phyloP scores from a whole-genome alignment of 352 stramenopile species.

The Peronosclerospora sorghi region DNA sequence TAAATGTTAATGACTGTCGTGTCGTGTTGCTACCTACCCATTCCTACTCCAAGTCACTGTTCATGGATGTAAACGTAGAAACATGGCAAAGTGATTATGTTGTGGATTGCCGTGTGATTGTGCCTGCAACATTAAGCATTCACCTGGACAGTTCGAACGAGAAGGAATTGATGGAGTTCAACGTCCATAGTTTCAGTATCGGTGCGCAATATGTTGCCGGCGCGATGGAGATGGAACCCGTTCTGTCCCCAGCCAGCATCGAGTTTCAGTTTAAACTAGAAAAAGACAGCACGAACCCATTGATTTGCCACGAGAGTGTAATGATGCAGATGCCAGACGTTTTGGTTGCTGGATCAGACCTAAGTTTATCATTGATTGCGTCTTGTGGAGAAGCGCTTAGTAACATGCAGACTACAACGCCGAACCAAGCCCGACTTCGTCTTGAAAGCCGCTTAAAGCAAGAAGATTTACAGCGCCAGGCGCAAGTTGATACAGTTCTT shows the following conservation, averaged over 20 bases:
- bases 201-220: constrained; percentile 40
- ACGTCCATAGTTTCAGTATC: constrained; percentile 40
- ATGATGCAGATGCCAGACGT: constrained; percentile 54
- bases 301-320: constrained; percentile 38
- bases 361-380: constrained; percentile 52
- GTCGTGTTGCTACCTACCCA: constrained; percentile 34
- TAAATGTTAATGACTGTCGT: constrained; percentile 46
- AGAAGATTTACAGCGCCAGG: constrained; percentile 36
- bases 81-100: constrained; percentile 30
- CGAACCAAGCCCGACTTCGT: constrained; percentile 46
- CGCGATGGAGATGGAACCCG: constrained; percentile 24
- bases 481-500: constrained; percentile 42
- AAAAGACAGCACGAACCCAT: constrained; percentile 26
- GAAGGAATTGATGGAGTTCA: constrained; percentile 38
- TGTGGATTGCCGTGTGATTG: constrained; percentile 41
- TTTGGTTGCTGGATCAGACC: constrained; percentile 49
- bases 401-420: constrained; percentile 45
- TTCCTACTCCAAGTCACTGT: constrained; percentile 43
- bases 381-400: constrained; percentile 39
- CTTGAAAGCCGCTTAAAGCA: constrained; percentile 44
- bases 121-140: constrained; percentile 36
- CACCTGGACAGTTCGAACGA: constrained; percentile 31
- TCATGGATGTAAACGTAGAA: constrained; percentile 41
- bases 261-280: constrained; percentile 38
- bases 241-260: constrained; percentile 38